Base-by-base conservation (phyloP, 345 rosid genomes). In the Eucalyptus rudis region DNA sequence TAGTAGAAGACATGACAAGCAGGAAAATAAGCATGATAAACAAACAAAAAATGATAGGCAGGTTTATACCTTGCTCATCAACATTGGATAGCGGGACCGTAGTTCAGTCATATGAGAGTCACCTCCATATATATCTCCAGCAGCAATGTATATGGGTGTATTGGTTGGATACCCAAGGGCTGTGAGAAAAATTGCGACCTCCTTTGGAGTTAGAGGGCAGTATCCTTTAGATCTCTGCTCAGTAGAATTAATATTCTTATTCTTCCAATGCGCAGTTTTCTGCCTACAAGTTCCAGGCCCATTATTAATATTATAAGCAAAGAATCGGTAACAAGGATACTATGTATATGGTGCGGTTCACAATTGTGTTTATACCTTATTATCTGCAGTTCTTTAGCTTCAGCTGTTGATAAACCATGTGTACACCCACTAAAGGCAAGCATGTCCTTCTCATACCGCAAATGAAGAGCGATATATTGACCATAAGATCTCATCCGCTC, bases 151-250 rank as follows among this genome's bases (percentile, higher is more conserved):
- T 71, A 92, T 87, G 13, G 90, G 92, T 24, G 91, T 91, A 20
- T 45, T 10, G 50, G 93, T 84, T 85, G 88, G 91, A 86, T 87
- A 88, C 19, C 90, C 92, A 16, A 92, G 89, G 47, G 90, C 93
- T 20, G 45, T 88, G 86, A 92, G 90, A 54, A 91, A 80, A 19
- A 92, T 87, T 11, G 91, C 91, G 43, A 89, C 91, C 86, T 92
- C 94, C 87, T 89, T 89, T 9, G 94, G 94, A 79, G 92, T 91
- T 40, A 91, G 88, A 50, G 93, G 93, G 89, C 94, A 92, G 29
- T 25, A 66, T 19, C 94, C 94, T 33, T 66, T 84, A 49, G 40
- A 29, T 59, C 94, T 90, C 68, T 90, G 89, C 90, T 85, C 88
- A 15, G 64, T 86, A 5, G 91, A 47, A 89, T 90, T 87, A 36